phyloP scores from a whole-genome alignment of 2,329 filamentous ascomycete species.

The Trichothecium sympodiale region DNA sequence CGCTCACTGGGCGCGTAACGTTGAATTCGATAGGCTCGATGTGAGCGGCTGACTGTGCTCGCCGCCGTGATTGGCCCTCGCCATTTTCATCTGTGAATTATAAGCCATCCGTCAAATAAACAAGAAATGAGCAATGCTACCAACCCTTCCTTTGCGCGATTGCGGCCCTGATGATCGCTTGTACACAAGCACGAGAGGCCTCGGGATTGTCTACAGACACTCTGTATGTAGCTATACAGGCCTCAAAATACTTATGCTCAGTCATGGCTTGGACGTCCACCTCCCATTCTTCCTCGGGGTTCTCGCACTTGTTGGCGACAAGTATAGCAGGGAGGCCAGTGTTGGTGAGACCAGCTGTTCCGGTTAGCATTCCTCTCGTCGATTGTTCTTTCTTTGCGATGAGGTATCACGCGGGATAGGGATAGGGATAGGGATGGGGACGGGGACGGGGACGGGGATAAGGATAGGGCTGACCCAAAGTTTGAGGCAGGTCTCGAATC shows the following conservation, averaged over 20 bases:
- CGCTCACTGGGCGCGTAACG: constrained; percentile 40
- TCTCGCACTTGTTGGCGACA: constrained; percentile 85
- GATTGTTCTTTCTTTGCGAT: constrained; percentile 2
- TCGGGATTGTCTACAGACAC: constrained; percentile 61
- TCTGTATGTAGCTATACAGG: constrained; percentile 62
- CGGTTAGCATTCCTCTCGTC: constrained; percentile 1
- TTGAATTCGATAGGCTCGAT: constrained; percentile 42
- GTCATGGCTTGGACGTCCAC: constrained; percentile 58
- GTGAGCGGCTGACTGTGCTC: constrained; percentile 51
- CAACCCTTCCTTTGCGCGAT: constrained; percentile 59
- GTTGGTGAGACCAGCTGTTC: constrained; percentile 59
- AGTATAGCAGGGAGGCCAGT: constrained; percentile 67
- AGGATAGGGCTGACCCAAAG: constrained; percentile 56
- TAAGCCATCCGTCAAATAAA: neutral
- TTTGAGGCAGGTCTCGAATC: constrained; percentile 61
- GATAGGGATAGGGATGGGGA: neutral
- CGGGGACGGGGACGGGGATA: no score
- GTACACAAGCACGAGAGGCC: constrained; percentile 64
- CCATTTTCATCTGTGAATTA: constrained; percentile 23
- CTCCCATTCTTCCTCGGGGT: constrained; percentile 56
- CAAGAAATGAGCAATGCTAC: constrained; percentile 12
- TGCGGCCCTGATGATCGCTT: constrained; percentile 61
- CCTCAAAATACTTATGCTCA: constrained; percentile 51
- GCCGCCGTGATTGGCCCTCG: constrained; percentile 36
- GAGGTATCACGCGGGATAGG: neutral